Percentiles rank a stretch among this genome's conserved stretches.
Evolutionary conservation across 1,139 yeast species (phyloP).

Genomic region (Hyphopichia buzzinii): DNA sequence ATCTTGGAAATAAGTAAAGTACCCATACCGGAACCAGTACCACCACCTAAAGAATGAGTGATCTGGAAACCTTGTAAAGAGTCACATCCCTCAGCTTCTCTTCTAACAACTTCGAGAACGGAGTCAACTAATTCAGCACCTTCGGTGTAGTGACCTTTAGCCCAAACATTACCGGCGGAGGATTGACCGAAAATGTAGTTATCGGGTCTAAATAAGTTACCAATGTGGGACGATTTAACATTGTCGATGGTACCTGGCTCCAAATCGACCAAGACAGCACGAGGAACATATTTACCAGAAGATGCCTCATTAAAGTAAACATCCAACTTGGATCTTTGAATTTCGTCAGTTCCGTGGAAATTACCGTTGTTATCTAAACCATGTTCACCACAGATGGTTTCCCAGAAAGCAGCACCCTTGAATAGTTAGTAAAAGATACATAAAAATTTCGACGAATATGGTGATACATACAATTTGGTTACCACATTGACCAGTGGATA

Average conservation of each 20-base stretch:
- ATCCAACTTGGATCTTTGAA: slow-evolving; percentile 58
- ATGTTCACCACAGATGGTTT: slow-evolving; percentile 95
- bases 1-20: slow-evolving; percentile 76
- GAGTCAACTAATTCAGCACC: slow-evolving; percentile 92
- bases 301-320: slow-evolving; percentile 60
- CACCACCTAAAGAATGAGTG: slow-evolving; percentile 93
- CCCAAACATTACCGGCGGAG: slow-evolving; percentile 95
- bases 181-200: slow-evolving; percentile 86
- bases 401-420: slow-evolving; percentile 96
- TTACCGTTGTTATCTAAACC: slow-evolving; percentile 85
- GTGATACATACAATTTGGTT: slow-evolving; percentile 78
- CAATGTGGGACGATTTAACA: slow-evolving; percentile 73
- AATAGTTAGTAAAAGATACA: slow-evolving; percentile 20
- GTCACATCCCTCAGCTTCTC: slow-evolving; percentile 93
- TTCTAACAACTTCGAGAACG: slow-evolving; percentile 83
- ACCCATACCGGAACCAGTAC: slow-evolving; percentile 97
- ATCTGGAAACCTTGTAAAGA: slow-evolving; percentile 93
- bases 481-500: slow-evolving; percentile 99
- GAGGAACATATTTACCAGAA: slow-evolving; percentile 85
- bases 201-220: slow-evolving; percentile 87
- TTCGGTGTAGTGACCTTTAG: slow-evolving; percentile 94
- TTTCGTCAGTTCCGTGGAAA: slow-evolving; percentile 65
- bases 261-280: slow-evolving; percentile 87
- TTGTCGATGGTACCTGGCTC: slow-evolving; percentile 93
- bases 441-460: not conserved